These are phyloP conservation scores for Ceratobasidium sp. DNA, from an alignment of 1,284 basidiomycete species.

Conservation along the genomic window DNA sequence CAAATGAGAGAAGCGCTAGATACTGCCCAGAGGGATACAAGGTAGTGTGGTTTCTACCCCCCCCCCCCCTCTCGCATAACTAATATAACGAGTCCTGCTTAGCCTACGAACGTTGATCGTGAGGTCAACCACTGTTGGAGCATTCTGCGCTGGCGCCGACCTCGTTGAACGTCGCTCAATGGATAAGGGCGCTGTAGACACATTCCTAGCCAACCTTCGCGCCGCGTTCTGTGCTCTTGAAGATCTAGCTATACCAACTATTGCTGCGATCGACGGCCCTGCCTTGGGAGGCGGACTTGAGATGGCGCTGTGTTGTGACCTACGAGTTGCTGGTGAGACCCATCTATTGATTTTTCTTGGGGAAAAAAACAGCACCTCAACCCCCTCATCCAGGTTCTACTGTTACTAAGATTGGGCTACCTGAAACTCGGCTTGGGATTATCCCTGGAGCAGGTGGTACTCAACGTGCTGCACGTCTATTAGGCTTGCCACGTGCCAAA, in stretches of 20 bases:
- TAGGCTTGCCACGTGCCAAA: conserved; percentile 87
- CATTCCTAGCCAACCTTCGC: conserved; percentile 83
- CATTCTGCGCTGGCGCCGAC: conserved; percentile 95
- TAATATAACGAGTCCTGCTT: conserved; percentile 31
- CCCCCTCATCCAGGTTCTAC: conserved; percentile 61
- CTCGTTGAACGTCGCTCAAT: conserved; percentile 86
- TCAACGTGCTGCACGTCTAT: conserved; percentile 81
- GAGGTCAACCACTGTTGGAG: conserved; percentile 74
- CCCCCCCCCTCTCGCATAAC: background rate
- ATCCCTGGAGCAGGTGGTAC: conserved; percentile 97
- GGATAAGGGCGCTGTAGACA: conserved; percentile 76
- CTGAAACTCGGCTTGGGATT: conserved; percentile 88
- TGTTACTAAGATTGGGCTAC: conserved; percentile 82
- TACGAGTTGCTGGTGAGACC: conserved; percentile 80
- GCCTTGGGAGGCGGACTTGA: conserved; percentile 93
- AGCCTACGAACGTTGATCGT: conserved; percentile 83
- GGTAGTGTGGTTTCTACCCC: conserved; percentile 6
- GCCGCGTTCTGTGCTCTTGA: conserved; percentile 79
- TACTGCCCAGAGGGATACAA: conserved; percentile 19
- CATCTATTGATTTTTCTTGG: background rate
- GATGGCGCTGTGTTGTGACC: conserved; percentile 85
- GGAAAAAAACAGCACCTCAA: background rate
- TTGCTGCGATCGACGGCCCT: conserved; percentile 92
- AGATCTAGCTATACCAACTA: conserved; percentile 84
- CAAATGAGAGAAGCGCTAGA: conserved; percentile 36